These are phyloP conservation scores for Penicillium sp. DNA, from an alignment of 2,329 filamentous ascomycete species.

Conservation along the genomic window DNA sequence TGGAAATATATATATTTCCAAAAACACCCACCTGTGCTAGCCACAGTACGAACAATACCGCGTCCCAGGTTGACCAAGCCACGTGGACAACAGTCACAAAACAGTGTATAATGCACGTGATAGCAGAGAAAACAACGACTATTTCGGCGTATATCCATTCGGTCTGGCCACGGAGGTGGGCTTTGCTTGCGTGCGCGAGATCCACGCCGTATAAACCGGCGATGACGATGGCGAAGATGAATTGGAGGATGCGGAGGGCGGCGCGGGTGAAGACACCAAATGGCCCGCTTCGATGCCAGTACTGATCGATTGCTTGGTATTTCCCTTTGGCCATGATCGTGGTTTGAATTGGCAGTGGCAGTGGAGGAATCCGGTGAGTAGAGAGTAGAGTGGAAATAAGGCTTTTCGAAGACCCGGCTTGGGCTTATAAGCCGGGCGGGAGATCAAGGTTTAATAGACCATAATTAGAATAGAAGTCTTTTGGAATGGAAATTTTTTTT, in stretches of 20 bases:
- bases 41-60: slow-evolving; percentile 12
- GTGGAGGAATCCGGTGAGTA: background rate
- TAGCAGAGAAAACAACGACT: slow-evolving; percentile 13
- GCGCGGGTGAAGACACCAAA: slow-evolving; percentile 13
- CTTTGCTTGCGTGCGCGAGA: slow-evolving; percentile 19
- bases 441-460: too few species aligned
- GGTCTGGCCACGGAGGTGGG: slow-evolving; percentile 6
- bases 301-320: slow-evolving; percentile 10
- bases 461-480: background rate
- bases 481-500: background rate
- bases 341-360: background rate
- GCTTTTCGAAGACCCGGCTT: background rate
- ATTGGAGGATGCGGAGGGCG: slow-evolving; percentile 20
- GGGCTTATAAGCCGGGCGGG: background rate
- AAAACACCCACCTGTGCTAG: slow-evolving; percentile 13
- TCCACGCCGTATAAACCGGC: slow-evolving; percentile 25
- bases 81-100: slow-evolving; percentile 9
- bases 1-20: slow-evolving; percentile 8
- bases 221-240: slow-evolving; percentile 19
- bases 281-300: slow-evolving; percentile 18
- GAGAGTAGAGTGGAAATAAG: background rate
- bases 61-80: slow-evolving; percentile 16
- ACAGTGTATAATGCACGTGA: slow-evolving; percentile 19
- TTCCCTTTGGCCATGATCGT: background rate
- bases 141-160: slow-evolving; percentile 27